These are phyloP conservation scores for Boeremia lycopersici DNA, from an alignment of 2,329 filamentous ascomycete species.

Conservation along the genomic window DNA sequence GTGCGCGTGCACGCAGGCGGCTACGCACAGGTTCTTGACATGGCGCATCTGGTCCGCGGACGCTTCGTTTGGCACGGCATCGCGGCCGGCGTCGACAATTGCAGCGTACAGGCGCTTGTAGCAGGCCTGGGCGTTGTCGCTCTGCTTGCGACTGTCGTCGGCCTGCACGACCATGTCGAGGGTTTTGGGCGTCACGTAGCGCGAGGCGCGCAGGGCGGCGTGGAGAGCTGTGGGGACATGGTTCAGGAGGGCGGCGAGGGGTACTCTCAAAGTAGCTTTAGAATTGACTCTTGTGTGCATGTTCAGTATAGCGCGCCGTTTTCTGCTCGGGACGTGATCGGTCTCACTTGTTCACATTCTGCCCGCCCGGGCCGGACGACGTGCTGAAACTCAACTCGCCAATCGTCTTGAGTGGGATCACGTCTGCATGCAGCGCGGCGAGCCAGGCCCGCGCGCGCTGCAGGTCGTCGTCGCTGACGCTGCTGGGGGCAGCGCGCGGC, in stretches of 20 bases:
- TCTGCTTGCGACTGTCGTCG: conserved; percentile 67
- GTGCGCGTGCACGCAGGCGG: conserved; percentile 4
- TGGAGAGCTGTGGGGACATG: conserved; percentile 62
- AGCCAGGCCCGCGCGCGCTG: conserved; percentile 63
- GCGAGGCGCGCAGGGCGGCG: conserved; percentile 56
- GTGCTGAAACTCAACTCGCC: conserved; percentile 67
- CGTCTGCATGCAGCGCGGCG: conserved; percentile 57
- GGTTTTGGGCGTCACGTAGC: conserved; percentile 61
- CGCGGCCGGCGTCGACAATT: conserved; percentile 57
- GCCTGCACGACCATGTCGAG: conserved; percentile 65
- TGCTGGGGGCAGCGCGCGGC: conserved; percentile 10
- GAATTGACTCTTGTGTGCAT: conserved; percentile 63
- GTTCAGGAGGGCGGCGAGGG: conserved; percentile 58
- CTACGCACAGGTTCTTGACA: conserved; percentile 59
- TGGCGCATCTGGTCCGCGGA: conserved; percentile 60
- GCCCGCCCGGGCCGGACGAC: conserved; percentile 68
- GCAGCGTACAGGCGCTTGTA: conserved; percentile 63
- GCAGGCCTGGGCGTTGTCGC: conserved; percentile 64
- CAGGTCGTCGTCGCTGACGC: conserved; percentile 37
- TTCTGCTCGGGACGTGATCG: conserved; percentile 19
- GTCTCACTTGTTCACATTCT: conserved; percentile 71
- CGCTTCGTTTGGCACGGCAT: conserved; percentile 65
- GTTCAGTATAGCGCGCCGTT: conserved; percentile 46
- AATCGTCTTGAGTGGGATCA: conserved; percentile 60
- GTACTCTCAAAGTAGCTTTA: conserved; percentile 67